Evolutionary conservation across 768 basidiomycete species (phyloP), one percentile per base, ranked within the genome.

Genomic region (Trametes gibbosa): DNA sequence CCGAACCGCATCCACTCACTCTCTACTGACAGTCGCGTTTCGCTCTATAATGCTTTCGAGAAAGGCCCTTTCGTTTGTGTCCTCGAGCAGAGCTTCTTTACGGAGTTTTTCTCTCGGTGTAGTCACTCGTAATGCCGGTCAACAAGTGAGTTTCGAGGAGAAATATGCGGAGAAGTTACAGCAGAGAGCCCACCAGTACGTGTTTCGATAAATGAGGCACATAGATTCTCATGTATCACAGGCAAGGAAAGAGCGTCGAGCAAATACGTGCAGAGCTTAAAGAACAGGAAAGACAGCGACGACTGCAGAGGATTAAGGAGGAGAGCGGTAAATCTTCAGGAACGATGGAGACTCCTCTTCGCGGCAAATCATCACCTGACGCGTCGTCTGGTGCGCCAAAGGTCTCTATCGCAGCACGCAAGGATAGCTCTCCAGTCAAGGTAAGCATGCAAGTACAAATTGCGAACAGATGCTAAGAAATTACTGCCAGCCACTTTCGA

Each of bases 161-260:
- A 87, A 82, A 67, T 94, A 95, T 68, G 80, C 84, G 14, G 82
- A 87, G 58, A 90, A 89, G 68, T 72, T 95, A 37, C 81, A 77
- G 45, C 75, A 79, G 65, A 80, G 76, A 65, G 85, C 90, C 41
- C 73, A 82, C 68, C 77, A 84, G 90, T 92, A 76, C 79, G 83
- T 73, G 45, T 29, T 23, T 62, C 61, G 42, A 50, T 63, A 32
- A 8, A n/a, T 52, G 61, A n/a, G n/a, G n/a, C n/a, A n/a, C n/a
- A n/a, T n/a, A n/a, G n/a, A n/a, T n/a, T 60, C 47, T 37, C 34
- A 24, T 4, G 24, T 43, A n/a, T 3, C 17, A 5, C 53, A 80
- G 79, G 49, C 74, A 77, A 62, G 78, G 79, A 7, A 71, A 75
- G 19, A 70, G 70, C 53, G 65, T 81, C 1, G 74, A 75, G 13